A percentile compares a stretch with the other conserved stretches of the same genome.
Conservation (phyloP, 106 monocot species). For the Allium sativum region DNA sequence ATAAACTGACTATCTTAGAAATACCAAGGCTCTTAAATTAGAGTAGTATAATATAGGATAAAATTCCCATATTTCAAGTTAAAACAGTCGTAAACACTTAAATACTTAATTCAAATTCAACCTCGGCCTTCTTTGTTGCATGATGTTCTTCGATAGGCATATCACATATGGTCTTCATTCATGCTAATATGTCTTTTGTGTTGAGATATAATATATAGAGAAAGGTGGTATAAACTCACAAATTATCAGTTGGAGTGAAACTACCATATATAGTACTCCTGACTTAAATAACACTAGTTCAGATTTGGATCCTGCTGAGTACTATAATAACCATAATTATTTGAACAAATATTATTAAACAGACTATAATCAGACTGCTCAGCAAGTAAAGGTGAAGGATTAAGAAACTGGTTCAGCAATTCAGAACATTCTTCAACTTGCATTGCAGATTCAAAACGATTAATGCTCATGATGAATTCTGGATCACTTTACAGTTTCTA, state of each 20-base stretch:
- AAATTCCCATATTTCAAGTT: too few relatives aligned
- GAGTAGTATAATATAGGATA: too few relatives aligned
- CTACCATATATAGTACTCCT: background rate
- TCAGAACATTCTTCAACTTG: constrained; percentile 17
- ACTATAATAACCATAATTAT: background rate
- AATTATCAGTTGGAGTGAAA: background rate
- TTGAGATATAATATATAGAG: too few relatives aligned
- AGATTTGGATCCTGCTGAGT: background rate
- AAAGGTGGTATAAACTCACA: too few relatives aligned
- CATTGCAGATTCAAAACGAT: background rate
- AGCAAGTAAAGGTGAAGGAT: constrained; percentile 5
- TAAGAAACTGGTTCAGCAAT: constrained; percentile 27
- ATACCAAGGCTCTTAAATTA: too few relatives aligned
- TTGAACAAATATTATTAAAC: constrained; percentile 22
- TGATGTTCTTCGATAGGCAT: background rate
- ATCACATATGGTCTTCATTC: background rate
- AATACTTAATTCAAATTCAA: background rate
- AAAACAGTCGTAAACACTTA: too few relatives aligned
- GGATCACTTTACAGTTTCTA: too few relatives aligned
- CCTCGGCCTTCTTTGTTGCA: constrained; percentile 12
- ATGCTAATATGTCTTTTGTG: constrained; percentile 11
- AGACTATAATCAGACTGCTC: constrained; percentile 10
- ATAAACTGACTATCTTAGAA: too few relatives aligned
- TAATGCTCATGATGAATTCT: background rate
- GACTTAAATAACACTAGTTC: background rate